phyloP scores from a whole-genome alignment of 163 green algal species.

The Coccomyxa subellipsoidea region DNA sequence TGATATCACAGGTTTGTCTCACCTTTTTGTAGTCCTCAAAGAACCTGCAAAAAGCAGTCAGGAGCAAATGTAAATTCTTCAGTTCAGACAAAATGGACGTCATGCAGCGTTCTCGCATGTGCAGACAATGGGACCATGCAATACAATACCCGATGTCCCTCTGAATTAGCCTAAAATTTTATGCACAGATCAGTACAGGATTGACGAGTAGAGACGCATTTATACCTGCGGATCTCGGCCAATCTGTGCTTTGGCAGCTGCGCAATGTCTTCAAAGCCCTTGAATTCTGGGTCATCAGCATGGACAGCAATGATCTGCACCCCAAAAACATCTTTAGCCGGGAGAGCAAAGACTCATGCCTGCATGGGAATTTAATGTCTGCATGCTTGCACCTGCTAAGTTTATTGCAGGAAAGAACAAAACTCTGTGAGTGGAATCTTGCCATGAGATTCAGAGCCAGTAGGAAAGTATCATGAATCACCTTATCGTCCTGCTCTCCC shows the following conservation, averaged over 20 bases:
- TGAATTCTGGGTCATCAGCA: constrained; percentile 93
- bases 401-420: too few relatives aligned
- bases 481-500: constrained; percentile 72
- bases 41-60: constrained; percentile 66
- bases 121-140: too few relatives aligned
- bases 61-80: too few relatives aligned
- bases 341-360: too few relatives aligned
- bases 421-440: too few relatives aligned
- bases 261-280: constrained; percentile 82
- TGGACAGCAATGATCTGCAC: constrained; percentile 85
- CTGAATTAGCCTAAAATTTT: neutral
- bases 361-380: too few relatives aligned
- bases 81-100: too few relatives aligned
- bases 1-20: neutral
- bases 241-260: constrained; percentile 87
- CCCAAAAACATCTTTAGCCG: neutral
- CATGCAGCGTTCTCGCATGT: too few relatives aligned
- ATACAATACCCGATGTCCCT: too few relatives aligned
- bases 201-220: neutral
- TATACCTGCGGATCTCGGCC: constrained; percentile 71
- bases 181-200: neutral
- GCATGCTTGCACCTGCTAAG: too few relatives aligned
- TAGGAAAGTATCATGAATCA: too few relatives aligned
- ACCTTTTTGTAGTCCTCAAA: constrained; percentile 88
- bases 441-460: too few relatives aligned